Evolutionary conservation across 257 asterid genomes (phyloP).

Genomic region (Solanum microdontum): DNA sequence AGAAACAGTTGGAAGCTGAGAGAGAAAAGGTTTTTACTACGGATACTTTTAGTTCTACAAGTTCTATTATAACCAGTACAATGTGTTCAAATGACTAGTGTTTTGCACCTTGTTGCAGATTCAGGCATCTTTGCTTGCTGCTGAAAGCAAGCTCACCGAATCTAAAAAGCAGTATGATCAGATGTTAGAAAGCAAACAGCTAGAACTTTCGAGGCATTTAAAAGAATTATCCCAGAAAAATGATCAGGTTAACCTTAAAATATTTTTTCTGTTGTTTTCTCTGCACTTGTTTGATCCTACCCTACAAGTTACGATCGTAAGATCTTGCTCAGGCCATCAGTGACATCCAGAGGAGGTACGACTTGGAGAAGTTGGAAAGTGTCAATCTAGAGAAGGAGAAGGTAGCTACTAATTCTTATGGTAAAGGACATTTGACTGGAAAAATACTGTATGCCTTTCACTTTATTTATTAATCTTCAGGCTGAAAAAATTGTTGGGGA

Average conservation of each 20-base stretch:
- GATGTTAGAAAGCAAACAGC: slow-evolving; percentile 83
- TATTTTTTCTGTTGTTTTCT: neutral
- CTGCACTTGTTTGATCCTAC: neutral
- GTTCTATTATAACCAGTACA: slow-evolving; percentile 5
- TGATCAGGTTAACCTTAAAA: slow-evolving; percentile 54
- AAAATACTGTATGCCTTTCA: neutral
- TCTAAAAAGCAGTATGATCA: slow-evolving; percentile 77
- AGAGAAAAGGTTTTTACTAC: slow-evolving; percentile 49
- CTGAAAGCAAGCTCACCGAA: slow-evolving; percentile 69
- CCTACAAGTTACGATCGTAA: slow-evolving; percentile 12
- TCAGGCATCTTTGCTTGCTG: slow-evolving; percentile 46
- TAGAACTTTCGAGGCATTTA: slow-evolving; percentile 84
- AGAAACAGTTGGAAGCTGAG: slow-evolving; percentile 55
- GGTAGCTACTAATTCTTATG: slow-evolving; percentile 29
- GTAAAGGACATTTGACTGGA: neutral
- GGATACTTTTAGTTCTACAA: slow-evolving; percentile 1
- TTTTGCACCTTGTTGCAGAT: slow-evolving; percentile 35
- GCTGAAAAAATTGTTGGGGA: slow-evolving; percentile 58
- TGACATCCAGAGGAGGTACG: slow-evolving; percentile 76
- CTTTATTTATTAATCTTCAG: slow-evolving; percentile 28
- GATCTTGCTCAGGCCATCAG: slow-evolving; percentile 66
- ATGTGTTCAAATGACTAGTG: slow-evolving; percentile 1
- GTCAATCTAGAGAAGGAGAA: slow-evolving; percentile 71
- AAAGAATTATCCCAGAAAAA: slow-evolving; percentile 92
- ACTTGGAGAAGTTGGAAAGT: slow-evolving; percentile 74